phyloP scores from a whole-genome alignment of 129 eudicot species.

The Smallanthus sonchifolius region DNA sequence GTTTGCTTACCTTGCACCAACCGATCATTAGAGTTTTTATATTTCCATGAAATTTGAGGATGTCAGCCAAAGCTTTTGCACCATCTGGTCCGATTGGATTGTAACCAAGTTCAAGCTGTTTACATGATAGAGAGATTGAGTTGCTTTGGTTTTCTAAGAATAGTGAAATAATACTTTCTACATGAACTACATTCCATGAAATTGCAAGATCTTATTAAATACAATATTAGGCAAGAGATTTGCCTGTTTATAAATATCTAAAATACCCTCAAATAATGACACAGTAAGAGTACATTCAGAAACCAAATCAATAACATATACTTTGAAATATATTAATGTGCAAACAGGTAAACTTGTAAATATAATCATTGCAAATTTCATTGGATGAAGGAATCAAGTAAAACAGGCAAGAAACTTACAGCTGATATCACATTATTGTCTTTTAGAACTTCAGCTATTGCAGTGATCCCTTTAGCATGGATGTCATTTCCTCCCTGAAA shows the following conservation, averaged over 20 bases:
- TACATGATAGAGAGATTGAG: slow-evolving; percentile 11
- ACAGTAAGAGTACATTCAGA: background rate
- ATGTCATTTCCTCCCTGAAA: slow-evolving; percentile 90
- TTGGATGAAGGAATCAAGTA: background rate
- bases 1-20: slow-evolving; percentile 88
- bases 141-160: background rate
- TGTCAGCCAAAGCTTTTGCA: slow-evolving; percentile 82
- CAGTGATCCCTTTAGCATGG: slow-evolving; percentile 70
- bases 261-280: background rate
- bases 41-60: slow-evolving; percentile 92
- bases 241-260: slow-evolving; percentile 8
- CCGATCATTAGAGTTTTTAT: slow-evolving; percentile 84
- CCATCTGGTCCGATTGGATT: slow-evolving; percentile 97
- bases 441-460: slow-evolving; percentile 72
- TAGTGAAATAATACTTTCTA: background rate
- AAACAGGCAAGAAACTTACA: slow-evolving; percentile 38
- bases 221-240: background rate
- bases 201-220: background rate
- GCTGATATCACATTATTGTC: slow-evolving; percentile 75
- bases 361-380: background rate
- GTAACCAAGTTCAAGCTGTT: slow-evolving; percentile 92
- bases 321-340: background rate
- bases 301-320: background rate
- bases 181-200: background rate
- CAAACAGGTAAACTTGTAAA: slow-evolving; percentile 3